phyloP scores from a whole-genome alignment of 805 yeast species.

The Cyberlindnera maritima region DNA sequence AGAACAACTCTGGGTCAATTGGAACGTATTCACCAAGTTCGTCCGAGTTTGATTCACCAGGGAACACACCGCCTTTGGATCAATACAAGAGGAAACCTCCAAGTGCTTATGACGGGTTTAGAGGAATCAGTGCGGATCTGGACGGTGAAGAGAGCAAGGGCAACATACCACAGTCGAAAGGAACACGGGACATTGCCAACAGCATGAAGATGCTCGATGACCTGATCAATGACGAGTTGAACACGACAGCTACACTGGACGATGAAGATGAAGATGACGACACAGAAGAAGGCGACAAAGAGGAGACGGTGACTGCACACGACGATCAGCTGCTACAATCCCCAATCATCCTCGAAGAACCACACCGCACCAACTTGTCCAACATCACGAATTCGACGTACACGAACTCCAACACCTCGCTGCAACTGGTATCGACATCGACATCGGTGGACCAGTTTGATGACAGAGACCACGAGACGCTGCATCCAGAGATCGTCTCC shows the following conservation, averaged over 20 bases:
- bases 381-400: slow-evolving; percentile 26
- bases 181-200: slow-evolving; percentile 39
- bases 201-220: slow-evolving; percentile 36
- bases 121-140: not conserved
- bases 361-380: slow-evolving; percentile 16
- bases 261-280: slow-evolving; percentile 17
- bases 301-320: slow-evolving; percentile 14
- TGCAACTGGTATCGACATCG: slow-evolving; percentile 13
- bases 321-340: slow-evolving; percentile 15
- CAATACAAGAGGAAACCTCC: slow-evolving; percentile 17
- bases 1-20: slow-evolving; percentile 37
- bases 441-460: slow-evolving; percentile 16
- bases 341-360: slow-evolving; percentile 20
- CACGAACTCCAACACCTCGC: slow-evolving; percentile 23
- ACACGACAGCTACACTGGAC: slow-evolving; percentile 15
- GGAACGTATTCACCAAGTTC: slow-evolving; percentile 48
- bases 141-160: slow-evolving; percentile 14
- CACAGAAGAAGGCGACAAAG: slow-evolving; percentile 12
- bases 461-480: slow-evolving; percentile 5
- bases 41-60: slow-evolving; percentile 42
- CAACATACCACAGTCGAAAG: slow-evolving; percentile 38
- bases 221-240: slow-evolving; percentile 27
- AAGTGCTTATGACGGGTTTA: slow-evolving; percentile 3
- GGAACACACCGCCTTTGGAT: slow-evolving; percentile 21
- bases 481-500: slow-evolving; percentile 48